A percentile compares a stretch with the other conserved stretches of the same genome.
These are phyloP conservation scores for Colletotrichum spinosum DNA, from an alignment of 2,329 filamentous ascomycete genomes.

Conservation along the genomic window DNA sequence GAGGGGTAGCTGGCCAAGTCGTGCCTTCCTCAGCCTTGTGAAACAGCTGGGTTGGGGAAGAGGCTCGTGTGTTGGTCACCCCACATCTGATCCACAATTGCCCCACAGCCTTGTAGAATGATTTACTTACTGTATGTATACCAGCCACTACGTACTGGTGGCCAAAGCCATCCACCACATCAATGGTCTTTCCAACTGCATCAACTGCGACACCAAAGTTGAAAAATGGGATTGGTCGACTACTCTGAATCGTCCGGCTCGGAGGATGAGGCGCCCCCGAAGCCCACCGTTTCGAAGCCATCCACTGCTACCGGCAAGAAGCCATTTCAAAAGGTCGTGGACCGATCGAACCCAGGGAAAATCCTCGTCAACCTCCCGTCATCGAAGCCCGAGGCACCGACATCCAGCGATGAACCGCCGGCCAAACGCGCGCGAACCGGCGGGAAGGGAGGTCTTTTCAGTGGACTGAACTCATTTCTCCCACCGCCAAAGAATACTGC, in stretches of 20 bases:
- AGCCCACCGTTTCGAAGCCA: slow-evolving; percentile 46
- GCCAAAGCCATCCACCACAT: too few species aligned
- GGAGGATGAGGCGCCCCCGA: slow-evolving; percentile 55
- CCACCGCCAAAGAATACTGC: slow-evolving; percentile 80
- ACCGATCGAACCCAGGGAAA: slow-evolving; percentile 83
- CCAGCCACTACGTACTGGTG: neutral
- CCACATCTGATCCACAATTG: neutral
- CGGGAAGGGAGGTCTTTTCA: slow-evolving; percentile 68
- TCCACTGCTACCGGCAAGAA: slow-evolving; percentile 56
- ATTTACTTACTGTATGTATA: slow-evolving; percentile 23
- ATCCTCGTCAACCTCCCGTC: slow-evolving; percentile 84
- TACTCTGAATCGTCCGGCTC: slow-evolving; percentile 86
- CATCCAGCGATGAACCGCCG: slow-evolving; percentile 66
- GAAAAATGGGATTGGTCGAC: slow-evolving; percentile 79
- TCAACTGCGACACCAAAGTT: neutral
- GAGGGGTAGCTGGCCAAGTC: slow-evolving; percentile 24
- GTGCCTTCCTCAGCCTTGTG: slow-evolving; percentile 38
- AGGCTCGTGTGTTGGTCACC: slow-evolving; percentile 19
- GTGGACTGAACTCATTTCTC: slow-evolving; percentile 87
- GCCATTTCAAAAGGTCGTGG: slow-evolving; percentile 82
- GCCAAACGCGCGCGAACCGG: slow-evolving; percentile 76
- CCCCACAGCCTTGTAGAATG: slow-evolving; percentile 23
- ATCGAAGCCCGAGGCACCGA: slow-evolving; percentile 47
- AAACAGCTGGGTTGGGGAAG: slow-evolving; percentile 28
- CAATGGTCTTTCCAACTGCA: neutral